A percentile compares a stretch with the other conserved stretches of the same genome.
These are phyloP conservation scores for Pisolithus thermaeus DNA, from an alignment of 1,284 basidiomycete species.

Conservation along the genomic window DNA sequence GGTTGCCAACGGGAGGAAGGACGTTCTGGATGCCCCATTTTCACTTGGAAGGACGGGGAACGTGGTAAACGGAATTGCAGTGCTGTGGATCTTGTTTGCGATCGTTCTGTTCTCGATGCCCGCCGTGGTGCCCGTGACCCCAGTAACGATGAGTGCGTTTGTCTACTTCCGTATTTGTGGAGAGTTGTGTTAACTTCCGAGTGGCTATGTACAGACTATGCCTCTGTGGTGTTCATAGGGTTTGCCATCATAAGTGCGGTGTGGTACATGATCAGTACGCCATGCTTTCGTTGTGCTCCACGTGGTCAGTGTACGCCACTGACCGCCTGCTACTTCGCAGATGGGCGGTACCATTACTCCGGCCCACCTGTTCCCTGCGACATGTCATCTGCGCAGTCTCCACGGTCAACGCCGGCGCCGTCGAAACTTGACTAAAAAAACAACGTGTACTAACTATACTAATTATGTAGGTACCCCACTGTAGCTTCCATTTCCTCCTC, in stretches of 20 bases:
- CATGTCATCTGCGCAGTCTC: constrained; percentile 6
- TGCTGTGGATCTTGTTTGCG: constrained; percentile 47
- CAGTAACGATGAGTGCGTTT: constrained; percentile 42
- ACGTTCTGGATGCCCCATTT: constrained; percentile 40
- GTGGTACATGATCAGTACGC: constrained; percentile 56
- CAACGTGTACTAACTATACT: no score
- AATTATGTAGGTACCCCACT: no score
- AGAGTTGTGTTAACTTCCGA: neutral
- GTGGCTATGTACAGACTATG: constrained; percentile 39
- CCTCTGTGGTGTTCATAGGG: constrained; percentile 57
- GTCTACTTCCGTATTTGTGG: neutral
- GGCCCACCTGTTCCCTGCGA: constrained; percentile 30
- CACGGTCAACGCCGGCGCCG: neutral
- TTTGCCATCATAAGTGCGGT: constrained; percentile 46
- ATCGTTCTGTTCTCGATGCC: constrained; percentile 58
- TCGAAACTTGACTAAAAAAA: constrained; percentile 4
- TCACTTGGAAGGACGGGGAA: constrained; percentile 36
- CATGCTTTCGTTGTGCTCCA: neutral
- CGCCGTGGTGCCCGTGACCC: constrained; percentile 43
- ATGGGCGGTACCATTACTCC: constrained; percentile 34
- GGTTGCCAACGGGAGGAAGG: constrained; percentile 33
- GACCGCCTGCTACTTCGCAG: constrained; percentile 15
- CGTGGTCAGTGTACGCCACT: constrained; percentile 1
- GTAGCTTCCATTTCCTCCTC: no score
- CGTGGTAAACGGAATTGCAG: constrained; percentile 36